phyloP scores from a whole-genome alignment of 2,329 filamentous ascomycete species.

The Hypoxylon sp. region DNA sequence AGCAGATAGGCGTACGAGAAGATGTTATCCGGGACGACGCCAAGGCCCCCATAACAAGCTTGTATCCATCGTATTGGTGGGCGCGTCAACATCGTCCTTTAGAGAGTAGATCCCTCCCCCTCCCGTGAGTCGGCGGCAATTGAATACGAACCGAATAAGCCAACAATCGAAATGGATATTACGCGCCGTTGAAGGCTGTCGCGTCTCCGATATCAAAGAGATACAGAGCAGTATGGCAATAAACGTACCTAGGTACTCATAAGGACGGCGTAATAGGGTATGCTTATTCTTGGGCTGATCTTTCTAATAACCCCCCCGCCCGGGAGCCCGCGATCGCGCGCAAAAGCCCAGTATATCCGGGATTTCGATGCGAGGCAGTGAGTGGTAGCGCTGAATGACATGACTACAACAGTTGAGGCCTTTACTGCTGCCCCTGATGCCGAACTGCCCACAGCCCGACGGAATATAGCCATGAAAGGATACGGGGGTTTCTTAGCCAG shows the following conservation, averaged over 20 bases:
- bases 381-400: conserved; percentile 61
- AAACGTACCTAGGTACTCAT: conserved; percentile 30
- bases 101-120: conserved; percentile 35
- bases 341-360: conserved; percentile 67
- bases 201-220: conserved; percentile 43
- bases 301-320: conserved; percentile 39
- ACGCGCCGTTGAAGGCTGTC: conserved; percentile 44
- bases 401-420: conserved; percentile 61
- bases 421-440: conserved; percentile 62
- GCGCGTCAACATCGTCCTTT: conserved; percentile 25
- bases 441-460: conserved; percentile 59
- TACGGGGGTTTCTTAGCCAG: conserved; percentile 61
- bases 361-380: conserved; percentile 69
- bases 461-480: conserved; percentile 70
- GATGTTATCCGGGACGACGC: conserved; percentile 41
- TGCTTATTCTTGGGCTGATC: conserved; percentile 41
- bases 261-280: conserved; percentile 41
- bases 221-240: conserved; percentile 41
- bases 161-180: conserved; percentile 44
- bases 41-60: conserved; percentile 41
- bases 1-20: conserved; percentile 41
- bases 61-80: conserved; percentile 38
- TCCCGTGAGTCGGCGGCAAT: conserved; percentile 37
- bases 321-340: conserved; percentile 44
- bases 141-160: conserved; percentile 43